Percentiles rank a stretch among this genome's conserved stretches.
These are phyloP conservation scores for Exophiala sp. DNA, from an alignment of 2,329 filamentous ascomycete species.

Conservation along the genomic window DNA sequence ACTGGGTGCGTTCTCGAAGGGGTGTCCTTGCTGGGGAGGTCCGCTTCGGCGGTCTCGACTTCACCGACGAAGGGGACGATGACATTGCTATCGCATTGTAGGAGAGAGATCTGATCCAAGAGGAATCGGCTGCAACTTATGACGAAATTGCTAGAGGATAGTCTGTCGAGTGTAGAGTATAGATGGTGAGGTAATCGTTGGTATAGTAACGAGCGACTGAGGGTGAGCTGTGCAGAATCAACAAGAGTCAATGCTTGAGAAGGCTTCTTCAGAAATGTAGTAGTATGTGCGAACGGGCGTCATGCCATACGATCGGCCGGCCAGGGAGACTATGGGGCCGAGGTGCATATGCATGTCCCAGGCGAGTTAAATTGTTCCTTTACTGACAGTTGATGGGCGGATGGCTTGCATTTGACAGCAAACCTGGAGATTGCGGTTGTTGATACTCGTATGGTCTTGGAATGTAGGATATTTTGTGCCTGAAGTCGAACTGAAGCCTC, in stretches of 20 bases:
- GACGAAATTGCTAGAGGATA: neutral
- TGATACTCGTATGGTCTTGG: constrained; percentile 9
- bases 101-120: neutral
- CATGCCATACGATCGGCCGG: constrained; percentile 7
- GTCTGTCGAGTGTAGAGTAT: constrained; percentile 1
- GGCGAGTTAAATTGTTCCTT: constrained; percentile 26
- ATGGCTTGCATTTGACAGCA: constrained; percentile 15
- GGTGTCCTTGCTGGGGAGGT: constrained; percentile 40
- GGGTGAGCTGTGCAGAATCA: constrained; percentile 22
- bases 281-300: constrained; percentile 6
- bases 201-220: constrained; percentile 23
- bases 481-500: neutral
- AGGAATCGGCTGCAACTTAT: constrained; percentile 4
- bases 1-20: constrained; percentile 46
- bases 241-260: constrained; percentile 11
- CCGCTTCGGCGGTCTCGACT: constrained; percentile 33
- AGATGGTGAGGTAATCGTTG: neutral
- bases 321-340: constrained; percentile 13
- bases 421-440: constrained; percentile 11
- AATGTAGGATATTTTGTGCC: constrained; percentile 3
- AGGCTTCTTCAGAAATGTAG: neutral
- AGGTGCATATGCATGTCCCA: constrained; percentile 28
- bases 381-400: constrained; percentile 12
- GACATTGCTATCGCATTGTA: constrained; percentile 26
- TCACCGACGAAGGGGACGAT: constrained; percentile 26